Evolutionary conservation across 495 filamentous ascomycete genomes (phyloP), one percentile per base, ranked within the genome.

Genomic region (Pyrenopolyporus hunteri): DNA sequence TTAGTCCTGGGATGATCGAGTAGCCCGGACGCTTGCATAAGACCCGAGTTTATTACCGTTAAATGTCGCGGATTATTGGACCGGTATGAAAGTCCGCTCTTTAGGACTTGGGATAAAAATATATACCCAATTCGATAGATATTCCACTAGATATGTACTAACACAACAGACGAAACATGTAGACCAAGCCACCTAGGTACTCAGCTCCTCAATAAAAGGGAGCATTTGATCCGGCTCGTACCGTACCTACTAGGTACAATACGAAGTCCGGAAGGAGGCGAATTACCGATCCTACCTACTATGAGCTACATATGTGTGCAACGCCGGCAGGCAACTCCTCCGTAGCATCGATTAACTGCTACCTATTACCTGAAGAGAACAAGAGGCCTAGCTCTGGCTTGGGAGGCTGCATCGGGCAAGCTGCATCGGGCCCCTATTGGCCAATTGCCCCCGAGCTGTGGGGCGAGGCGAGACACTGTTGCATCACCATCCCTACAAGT

Each of bases 141-240:
- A n/a, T n/a, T n/a, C n/a, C n/a, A n/a, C n/a, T n/a, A n/a, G n/a
- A n/a, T n/a, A n/a, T n/a, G n/a, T n/a, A n/a, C n/a, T n/a, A n/a
- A n/a, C n/a, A n/a, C n/a, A n/a, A n/a, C n/a, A n/a, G n/a, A n/a
- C 8, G 8, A 40, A n/a, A 5, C 37, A 16, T 16, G 14, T 6
- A 22, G 17, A 40, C 19, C 4, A 5, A 40, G n/a, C 10, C 4
- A 23, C 6, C n/a, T 13, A 5, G 61, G 53, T 46, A 25, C 36
- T 11, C 32, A 31, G 7, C 61, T 71, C 22, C 29, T 29, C 39
- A 16, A 13, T 22, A 16, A 28, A 23, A 36, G 20, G 59, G 59
- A 63, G 59, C 39, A 33, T 51, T 57, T 63, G 22, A 31, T 57
- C 59, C 59, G 59, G 37, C 25, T 39, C 37, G 39, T 33, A 51